These are phyloP conservation scores for Vigna trinervia DNA, from an alignment of 306 rosid species.

Conservation along the genomic window DNA sequence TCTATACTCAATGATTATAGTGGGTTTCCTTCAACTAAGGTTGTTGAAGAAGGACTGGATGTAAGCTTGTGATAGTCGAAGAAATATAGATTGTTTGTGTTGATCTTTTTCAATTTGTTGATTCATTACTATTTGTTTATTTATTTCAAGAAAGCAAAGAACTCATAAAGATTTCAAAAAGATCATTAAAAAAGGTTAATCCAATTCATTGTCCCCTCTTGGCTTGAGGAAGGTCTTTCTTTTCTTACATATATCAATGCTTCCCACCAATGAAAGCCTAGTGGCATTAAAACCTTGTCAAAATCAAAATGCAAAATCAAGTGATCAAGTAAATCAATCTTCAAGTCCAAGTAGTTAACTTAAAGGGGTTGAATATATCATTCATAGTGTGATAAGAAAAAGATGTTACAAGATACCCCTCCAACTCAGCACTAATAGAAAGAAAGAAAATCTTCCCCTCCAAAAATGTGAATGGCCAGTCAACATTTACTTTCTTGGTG, in stretches of 20 bases:
- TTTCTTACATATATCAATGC: conserved; percentile 41
- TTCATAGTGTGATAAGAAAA: conserved; percentile 89
- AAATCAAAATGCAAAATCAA: conserved; percentile 30
- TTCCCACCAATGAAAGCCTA: conserved; percentile 72
- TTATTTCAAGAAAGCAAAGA: too few relatives aligned
- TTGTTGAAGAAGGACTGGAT: too few relatives aligned
- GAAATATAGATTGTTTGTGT: too few relatives aligned
- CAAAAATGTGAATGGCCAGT: conserved; percentile 82
- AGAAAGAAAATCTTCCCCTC: conserved; percentile 75
- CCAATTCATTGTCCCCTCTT: too few relatives aligned
- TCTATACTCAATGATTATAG: too few relatives aligned
- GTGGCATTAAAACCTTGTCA: conserved; percentile 87
- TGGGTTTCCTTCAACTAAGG: too few relatives aligned
- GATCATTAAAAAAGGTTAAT: too few relatives aligned
- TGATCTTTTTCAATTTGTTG: too few relatives aligned
- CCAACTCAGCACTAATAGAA: conserved; percentile 82
- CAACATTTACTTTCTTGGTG: conserved; percentile 66
- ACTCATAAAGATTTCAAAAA: too few relatives aligned
- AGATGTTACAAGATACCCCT: conserved; percentile 81
- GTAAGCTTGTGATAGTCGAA: too few relatives aligned
- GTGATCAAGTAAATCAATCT: conserved; percentile 25
- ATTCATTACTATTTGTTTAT: too few relatives aligned
- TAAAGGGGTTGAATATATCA: conserved; percentile 36
- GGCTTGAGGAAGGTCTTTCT: too few relatives aligned
- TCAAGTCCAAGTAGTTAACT: not conserved